Percentiles rank a stretch among this genome's conserved stretches.
Evolutionary conservation across 139 green algal species (phyloP).

Genomic region (Chlorella ohadii): DNA sequence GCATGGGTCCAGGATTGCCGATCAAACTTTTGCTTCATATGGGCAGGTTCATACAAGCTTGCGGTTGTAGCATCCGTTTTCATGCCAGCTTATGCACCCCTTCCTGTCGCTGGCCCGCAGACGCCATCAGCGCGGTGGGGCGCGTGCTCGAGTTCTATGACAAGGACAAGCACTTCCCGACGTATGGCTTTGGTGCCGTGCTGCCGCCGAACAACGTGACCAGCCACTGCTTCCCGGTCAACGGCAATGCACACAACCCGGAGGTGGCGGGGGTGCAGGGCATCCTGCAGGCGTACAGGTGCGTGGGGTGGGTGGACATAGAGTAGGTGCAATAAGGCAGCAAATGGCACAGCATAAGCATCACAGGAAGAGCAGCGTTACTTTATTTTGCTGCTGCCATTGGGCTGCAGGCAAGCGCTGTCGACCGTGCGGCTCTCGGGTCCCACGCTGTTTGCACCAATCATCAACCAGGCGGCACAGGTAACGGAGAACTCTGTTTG

Average conservation of each 20-base stretch:
- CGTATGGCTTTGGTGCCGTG: conserved; percentile 57
- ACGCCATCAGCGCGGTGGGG: conserved; percentile 54
- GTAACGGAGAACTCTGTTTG: too few species aligned
- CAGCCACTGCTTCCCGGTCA: conserved; percentile 61
- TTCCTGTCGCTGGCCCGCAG: neutral
- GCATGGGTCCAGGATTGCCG: neutral
- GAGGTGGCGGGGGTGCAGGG: conserved; percentile 47
- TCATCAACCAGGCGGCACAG: conserved; percentile 38
- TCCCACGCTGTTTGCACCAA: conserved; percentile 59
- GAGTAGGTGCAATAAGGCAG: too few species aligned
- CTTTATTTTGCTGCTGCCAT: too few species aligned
- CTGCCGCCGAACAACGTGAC: conserved; percentile 12
- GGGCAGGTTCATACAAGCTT: too few species aligned
- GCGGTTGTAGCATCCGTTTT: too few species aligned
- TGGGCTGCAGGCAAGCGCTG: conserved; percentile 45
- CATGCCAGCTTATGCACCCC: neutral
- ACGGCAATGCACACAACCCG: conserved; percentile 20
- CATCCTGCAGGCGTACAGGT: conserved; percentile 51
- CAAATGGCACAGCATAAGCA: too few species aligned
- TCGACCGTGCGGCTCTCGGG: conserved; percentile 45
- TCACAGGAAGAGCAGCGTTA: too few species aligned
- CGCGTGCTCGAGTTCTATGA: conserved; percentile 58
- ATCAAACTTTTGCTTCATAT: too few species aligned
- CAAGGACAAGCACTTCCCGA: conserved; percentile 48
- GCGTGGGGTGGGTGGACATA: too few species aligned